Evolutionary conservation across 768 basidiomycete genomes (phyloP), one percentile per base, ranked within the genome.

Genomic region (Saitozyma podzolica): DNA sequence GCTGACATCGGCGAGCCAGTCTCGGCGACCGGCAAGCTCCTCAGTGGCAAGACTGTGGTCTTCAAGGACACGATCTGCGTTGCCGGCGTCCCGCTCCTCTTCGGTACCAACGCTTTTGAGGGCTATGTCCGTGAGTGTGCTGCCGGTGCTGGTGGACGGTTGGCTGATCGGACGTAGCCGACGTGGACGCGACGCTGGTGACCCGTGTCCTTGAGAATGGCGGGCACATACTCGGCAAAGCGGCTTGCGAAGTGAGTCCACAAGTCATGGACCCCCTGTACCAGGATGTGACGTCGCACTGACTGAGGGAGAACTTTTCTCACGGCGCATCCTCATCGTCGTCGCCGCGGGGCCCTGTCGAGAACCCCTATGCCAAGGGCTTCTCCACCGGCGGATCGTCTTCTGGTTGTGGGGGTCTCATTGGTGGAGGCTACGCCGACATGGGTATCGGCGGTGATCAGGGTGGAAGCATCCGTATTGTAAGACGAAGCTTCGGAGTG

Each of bases 391-490:
- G 82, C 6, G 83, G 83, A 6, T 81, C 81, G n/a, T 80, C 78
- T 58, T 83, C 82, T 6, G 83, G 83, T 10, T 82, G 81, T 56
- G 82, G 80, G 9, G 80, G 78, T 8, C 79, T 83, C n/a, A 71
- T 84, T 8, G 81, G 80, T 0, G 66, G 73, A 4, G 81, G 80
- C 10, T 77, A 74, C 37, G 81, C 79, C 13, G 82, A 83, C 57
- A 75, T 84, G 77, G 83, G 76, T n/a, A 79, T 84, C 40, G 83
- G 83, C 0, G 83, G 81, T 10, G 83, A 84, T 62, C 83, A 84
- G 63, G 83, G 83, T 19, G 83, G 83, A 2, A 80, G 79, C 17
- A 83, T 84, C 49, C 78, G 83, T 14, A 74, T 76, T 47, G 74
- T 76, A n/a, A 65, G 72, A 65, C 3, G 10, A 10, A 7, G 6